Evolutionary conservation across 352 stramenopile genomes (phyloP).

Genomic region (Globisporangium nodosum): DNA sequence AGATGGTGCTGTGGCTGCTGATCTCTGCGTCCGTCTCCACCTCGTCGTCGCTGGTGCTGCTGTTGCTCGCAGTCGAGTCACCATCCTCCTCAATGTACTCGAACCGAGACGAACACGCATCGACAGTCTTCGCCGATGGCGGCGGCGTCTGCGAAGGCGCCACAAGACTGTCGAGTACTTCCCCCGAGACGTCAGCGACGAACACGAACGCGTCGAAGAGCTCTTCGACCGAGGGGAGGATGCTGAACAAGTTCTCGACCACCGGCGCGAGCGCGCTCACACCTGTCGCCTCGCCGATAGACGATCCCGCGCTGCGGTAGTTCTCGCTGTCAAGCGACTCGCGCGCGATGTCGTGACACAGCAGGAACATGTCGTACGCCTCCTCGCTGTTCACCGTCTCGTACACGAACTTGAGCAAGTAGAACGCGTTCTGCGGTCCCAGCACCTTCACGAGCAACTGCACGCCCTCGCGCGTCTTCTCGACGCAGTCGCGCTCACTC

Average conservation of each 20-base stretch:
- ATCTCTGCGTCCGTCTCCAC: neutral
- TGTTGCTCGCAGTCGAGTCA: conserved; percentile 7
- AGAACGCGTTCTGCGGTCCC: conserved; percentile 70
- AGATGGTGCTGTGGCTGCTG: conserved; percentile 14
- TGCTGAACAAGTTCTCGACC: conserved; percentile 39
- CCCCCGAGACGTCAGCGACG: conserved; percentile 56
- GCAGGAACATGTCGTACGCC: conserved; percentile 53
- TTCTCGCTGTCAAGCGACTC: conserved; percentile 62
- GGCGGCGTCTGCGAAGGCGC: neutral
- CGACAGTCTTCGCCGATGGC: neutral
- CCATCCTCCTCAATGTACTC: conserved; percentile 23
- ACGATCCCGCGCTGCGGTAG: conserved; percentile 42
- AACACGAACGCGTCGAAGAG: conserved; percentile 45
- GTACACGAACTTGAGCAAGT: conserved; percentile 65
- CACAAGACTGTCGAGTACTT: conserved; percentile 33
- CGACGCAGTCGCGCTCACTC: conserved; percentile 50
- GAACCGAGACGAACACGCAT: conserved; percentile 20
- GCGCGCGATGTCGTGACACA: conserved; percentile 56
- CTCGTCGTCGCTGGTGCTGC: conserved; percentile 14
- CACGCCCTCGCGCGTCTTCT: conserved; percentile 39
- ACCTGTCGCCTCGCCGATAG: conserved; percentile 32
- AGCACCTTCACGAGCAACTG: conserved; percentile 49
- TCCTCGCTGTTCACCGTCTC: conserved; percentile 75
- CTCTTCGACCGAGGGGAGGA: conserved; percentile 65
- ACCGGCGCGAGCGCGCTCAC: conserved; percentile 37